Base-by-base conservation (phyloP, 257 asterid genomes). In the Mitragyna speciosa region DNA sequence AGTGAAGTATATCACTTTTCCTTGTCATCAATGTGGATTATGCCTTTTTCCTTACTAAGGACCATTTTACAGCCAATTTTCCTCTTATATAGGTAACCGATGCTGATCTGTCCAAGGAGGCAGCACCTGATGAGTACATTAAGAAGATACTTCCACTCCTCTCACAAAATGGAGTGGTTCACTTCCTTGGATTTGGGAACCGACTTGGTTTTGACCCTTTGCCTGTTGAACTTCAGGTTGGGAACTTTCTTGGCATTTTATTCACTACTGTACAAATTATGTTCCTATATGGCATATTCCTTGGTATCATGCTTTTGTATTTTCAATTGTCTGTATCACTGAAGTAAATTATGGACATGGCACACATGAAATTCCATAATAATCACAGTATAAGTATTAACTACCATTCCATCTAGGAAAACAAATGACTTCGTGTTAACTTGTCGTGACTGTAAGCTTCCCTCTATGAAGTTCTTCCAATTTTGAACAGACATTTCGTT, bases 161-260 rank as follows among this genome's bases (percentile, higher is more conserved):
- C 74, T 28, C 76, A 80, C 93, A 80, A 43, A 92, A 92, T 81
- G 88, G 91, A 73, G 88, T 91, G 43, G 97, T 95, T 83, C 98
- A 93, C 87, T 91, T 95, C 82, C 97, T 95, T 39, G 99, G 99
- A 85, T 95, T 88, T 85, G 99, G 97, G 24, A 95, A 95, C 78
- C 88, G 99, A 9, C 96, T 95, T 24, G 98, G 96, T 17, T 95
- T 95, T 73, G 96, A 92, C 72, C 94, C 95, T 12, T 59, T 96
- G 82, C 95, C 98, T 71, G 79, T 83, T 80, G 87, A 92, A 77
- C 88, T 95, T 79, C 98, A 95, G 97, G 98, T 95, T 58, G 51
- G 41, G 31, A 22, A 16, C 45, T 30, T 48, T 36, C 33, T 70
- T 20, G 19, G 51, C 11, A 8, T 70, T 16, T 15, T 5, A 10